Evolutionary conservation across 2,329 filamentous ascomycete species (phyloP).

Genomic region (Arthrobotrys sphaeroides): DNA sequence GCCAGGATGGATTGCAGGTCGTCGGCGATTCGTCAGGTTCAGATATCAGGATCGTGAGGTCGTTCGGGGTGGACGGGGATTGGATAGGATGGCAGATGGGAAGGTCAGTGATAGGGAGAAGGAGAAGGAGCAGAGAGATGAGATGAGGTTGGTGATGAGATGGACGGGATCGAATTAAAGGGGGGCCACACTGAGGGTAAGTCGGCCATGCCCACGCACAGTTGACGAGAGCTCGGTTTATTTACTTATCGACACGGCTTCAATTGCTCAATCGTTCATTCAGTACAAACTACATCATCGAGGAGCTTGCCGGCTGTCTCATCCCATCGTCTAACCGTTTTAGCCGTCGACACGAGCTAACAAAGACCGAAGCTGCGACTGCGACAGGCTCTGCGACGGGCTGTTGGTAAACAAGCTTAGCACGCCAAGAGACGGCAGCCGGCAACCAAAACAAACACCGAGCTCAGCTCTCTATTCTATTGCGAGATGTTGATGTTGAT

Average conservation of each 20-base stretch:
- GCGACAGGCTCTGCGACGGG: too few species aligned
- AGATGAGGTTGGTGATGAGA: not conserved
- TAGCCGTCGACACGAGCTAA: not conserved
- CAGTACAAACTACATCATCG: too few species aligned
- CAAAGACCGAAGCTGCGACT: too few species aligned
- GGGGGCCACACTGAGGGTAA: not conserved
- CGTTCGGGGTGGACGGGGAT: not conserved
- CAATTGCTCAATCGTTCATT: too few species aligned
- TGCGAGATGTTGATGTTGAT: not conserved
- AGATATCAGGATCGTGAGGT: not conserved
- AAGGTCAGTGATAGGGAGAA: not conserved
- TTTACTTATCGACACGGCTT: not conserved
- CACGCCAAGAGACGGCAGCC: not conserved
- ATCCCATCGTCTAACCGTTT: not conserved
- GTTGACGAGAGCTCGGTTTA: not conserved
- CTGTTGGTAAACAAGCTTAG: constrained; percentile 11
- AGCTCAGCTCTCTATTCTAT: too few species aligned
- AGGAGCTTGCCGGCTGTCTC: not conserved
- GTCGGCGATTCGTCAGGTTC: not conserved
- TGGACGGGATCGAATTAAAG: not conserved
- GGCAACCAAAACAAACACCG: not conserved
- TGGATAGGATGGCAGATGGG: not conserved
- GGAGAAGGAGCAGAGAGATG: not conserved
- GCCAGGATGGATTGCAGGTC: not conserved
- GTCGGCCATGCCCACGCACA: not conserved